phyloP scores from a whole-genome alignment of 257 asterid genomes.

The Fraxinus excelsior region DNA sequence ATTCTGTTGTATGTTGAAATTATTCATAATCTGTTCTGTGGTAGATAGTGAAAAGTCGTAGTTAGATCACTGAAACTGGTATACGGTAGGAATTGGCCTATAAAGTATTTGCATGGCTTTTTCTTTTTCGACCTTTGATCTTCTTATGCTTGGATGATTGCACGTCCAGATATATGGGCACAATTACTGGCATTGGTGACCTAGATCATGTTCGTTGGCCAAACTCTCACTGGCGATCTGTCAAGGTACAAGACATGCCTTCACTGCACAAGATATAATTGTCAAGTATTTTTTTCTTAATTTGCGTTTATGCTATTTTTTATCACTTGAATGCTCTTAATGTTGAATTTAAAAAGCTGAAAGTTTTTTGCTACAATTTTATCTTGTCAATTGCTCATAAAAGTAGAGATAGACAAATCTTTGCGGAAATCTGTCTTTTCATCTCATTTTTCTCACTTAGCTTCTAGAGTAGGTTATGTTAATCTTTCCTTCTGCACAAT shows the following conservation, averaged over 20 bases:
- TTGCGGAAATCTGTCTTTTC: not conserved
- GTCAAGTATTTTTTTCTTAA: not conserved
- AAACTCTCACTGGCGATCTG: conserved; percentile 97
- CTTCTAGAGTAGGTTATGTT: not conserved
- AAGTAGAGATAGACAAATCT: not conserved
- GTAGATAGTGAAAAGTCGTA: not conserved
- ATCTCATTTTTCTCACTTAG: not conserved
- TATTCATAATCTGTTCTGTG: not conserved
- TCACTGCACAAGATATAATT: not conserved
- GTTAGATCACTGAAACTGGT: not conserved
- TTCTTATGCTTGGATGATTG: conserved; percentile 26
- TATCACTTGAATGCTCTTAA: not conserved
- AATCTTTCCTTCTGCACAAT: not conserved
- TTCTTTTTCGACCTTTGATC: conserved; percentile 13
- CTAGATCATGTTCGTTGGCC: conserved; percentile 92
- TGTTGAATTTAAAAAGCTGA: not conserved
- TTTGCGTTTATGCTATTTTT: not conserved
- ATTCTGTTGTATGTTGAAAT: not conserved
- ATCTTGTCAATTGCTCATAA: not conserved
- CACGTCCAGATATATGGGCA: conserved; percentile 85
- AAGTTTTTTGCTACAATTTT: not conserved
- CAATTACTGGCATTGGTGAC: conserved; percentile 95
- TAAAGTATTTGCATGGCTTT: not conserved
- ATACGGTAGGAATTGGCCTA: conserved; percentile 1
- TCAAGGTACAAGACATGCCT: conserved; percentile 56